Evolutionary conservation across 73 alveolate genomes (phyloP).

Genomic region (Paramecium bursaria): DNA sequence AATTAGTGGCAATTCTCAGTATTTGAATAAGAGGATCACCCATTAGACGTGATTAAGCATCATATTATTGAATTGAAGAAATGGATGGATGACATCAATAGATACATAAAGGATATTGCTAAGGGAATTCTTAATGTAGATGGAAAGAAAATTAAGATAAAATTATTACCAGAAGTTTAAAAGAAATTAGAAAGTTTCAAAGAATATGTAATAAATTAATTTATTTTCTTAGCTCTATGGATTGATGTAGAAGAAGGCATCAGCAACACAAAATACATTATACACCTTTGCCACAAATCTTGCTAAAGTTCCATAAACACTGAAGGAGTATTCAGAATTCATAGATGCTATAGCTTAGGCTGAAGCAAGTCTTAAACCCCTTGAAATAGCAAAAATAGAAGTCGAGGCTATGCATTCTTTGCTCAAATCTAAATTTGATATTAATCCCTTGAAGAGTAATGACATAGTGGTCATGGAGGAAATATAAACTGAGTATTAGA

Average conservation of each 20-base stretch:
- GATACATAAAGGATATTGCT: conserved; percentile 65
- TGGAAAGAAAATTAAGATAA: conserved; percentile 82
- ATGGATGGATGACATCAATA: conserved; percentile 77
- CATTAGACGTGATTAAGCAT: conserved; percentile 71
- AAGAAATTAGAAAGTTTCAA: conserved; percentile 73
- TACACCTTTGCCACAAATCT: conserved; percentile 63
- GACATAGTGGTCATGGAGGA: conserved; percentile 59
- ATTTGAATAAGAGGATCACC: conserved; percentile 76
- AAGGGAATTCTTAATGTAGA: conserved; percentile 79
- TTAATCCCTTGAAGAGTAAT: conserved; percentile 4
- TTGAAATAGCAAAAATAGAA: conserved; percentile 76
- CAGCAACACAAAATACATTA: conserved; percentile 68
- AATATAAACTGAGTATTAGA: conserved; percentile 59
- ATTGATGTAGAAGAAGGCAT: conserved; percentile 78
- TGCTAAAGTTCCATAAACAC: conserved; percentile 70
- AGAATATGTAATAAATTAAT: too few relatives aligned
- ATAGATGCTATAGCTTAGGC: conserved; percentile 73
- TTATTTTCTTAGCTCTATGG: conserved; percentile 79
- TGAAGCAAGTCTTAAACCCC: conserved; percentile 70
- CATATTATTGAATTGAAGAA: conserved; percentile 74
- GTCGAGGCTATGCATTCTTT: conserved; percentile 75
- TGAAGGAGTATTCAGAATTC: conserved; percentile 77
- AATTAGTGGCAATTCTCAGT: conserved; percentile 76
- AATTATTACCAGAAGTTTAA: conserved; percentile 73
- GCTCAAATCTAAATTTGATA: conserved; percentile 68